Evolutionary conservation across 1,139 yeast genomes (phyloP).

Genomic region (Taphrina confusa): DNA sequence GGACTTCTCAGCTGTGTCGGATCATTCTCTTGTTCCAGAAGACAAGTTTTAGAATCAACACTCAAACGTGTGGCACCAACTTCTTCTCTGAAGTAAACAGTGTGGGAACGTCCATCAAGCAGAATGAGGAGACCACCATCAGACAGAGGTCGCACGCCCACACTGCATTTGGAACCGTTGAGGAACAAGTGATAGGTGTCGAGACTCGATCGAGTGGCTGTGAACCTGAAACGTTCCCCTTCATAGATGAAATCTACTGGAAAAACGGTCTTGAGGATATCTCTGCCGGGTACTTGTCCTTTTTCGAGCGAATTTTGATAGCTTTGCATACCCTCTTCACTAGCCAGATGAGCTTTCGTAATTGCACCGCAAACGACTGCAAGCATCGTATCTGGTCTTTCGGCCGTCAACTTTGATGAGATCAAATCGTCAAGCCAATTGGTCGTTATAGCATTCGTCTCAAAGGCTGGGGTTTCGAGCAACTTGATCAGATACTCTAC

Average conservation of each 20-base stretch:
- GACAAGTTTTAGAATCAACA: constrained; percentile 91
- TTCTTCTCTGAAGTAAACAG: constrained; percentile 97
- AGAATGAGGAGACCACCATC: constrained; percentile 93
- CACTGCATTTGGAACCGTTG: constrained; percentile 87
- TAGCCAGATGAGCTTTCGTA: constrained; percentile 81
- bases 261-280: constrained; percentile 76
- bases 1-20: constrained; percentile 99
- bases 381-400: constrained; percentile 85
- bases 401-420: constrained; percentile 88
- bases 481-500: constrained; percentile 93
- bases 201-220: constrained; percentile 86
- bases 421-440: constrained; percentile 98
- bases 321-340: constrained; percentile 69
- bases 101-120: constrained; percentile 88
- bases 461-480: constrained; percentile 94
- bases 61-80: constrained; percentile 94
- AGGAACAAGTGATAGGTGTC: constrained; percentile 85
- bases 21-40: constrained; percentile 90
- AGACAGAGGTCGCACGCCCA: constrained; percentile 79
- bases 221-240: constrained; percentile 87
- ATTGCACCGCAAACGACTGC: constrained; percentile 98
- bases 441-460: constrained; percentile 92
- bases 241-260: constrained; percentile 95
- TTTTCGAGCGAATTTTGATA: constrained; percentile 76
- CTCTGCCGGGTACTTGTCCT: constrained; percentile 91